Evolutionary conservation across 2,329 filamentous ascomycete species (phyloP).

Genomic region (Ophiostoma ulmi): DNA sequence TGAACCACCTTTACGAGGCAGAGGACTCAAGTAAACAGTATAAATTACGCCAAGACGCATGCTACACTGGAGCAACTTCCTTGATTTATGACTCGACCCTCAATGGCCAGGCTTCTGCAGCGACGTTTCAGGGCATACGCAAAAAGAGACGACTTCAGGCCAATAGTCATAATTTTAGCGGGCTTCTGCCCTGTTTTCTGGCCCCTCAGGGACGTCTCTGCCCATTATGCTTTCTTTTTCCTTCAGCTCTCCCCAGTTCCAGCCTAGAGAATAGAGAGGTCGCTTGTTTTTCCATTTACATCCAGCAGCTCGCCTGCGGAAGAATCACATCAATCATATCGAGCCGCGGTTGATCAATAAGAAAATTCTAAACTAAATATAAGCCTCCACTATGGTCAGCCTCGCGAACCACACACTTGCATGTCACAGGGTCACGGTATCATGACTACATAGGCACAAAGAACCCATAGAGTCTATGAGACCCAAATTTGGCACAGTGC

Average conservation of each 20-base stretch:
- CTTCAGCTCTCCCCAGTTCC: not conserved
- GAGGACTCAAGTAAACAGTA: not conserved
- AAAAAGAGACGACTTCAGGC: not conserved
- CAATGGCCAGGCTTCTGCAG: not conserved
- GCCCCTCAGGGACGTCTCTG: not conserved
- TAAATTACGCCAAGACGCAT: not conserved
- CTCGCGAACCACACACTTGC: conserved; percentile 1
- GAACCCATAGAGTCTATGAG: not conserved
- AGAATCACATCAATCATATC: not conserved
- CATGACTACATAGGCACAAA: not conserved
- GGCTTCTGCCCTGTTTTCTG: conserved; percentile 1
- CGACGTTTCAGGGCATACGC: not conserved
- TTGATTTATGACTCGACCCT: not conserved
- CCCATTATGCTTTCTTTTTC: conserved; percentile 7
- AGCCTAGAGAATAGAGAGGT: not conserved
- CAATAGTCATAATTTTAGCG: conserved; percentile 1
- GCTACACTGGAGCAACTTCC: not conserved
- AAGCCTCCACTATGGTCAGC: conserved; percentile 1
- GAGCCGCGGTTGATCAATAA: not conserved
- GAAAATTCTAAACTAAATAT: not conserved
- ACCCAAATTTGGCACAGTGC: not conserved
- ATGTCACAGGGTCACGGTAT: not conserved
- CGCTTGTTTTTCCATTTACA: conserved; percentile 4
- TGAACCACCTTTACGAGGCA: not conserved
- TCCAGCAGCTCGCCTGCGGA: not conserved